Evolutionary conservation across 164 flowering plant species (phyloP).

Genomic region (Pachysandra terminalis): DNA sequence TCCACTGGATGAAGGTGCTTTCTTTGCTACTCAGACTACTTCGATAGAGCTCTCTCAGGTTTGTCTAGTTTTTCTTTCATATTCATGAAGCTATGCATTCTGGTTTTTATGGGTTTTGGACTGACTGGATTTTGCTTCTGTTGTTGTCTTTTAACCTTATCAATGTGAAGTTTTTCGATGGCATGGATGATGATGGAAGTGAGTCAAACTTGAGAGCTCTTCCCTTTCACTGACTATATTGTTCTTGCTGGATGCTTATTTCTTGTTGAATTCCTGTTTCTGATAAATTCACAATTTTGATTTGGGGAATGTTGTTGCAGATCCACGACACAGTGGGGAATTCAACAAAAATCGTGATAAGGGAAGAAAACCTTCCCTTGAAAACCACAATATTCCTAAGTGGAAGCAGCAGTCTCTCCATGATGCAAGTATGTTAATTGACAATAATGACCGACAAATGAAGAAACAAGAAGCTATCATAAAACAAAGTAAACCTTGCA

Average conservation of each 20-base stretch:
- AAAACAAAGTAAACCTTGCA: constrained; percentile 44
- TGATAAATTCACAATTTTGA: constrained; percentile 18
- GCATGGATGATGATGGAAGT: constrained; percentile 98
- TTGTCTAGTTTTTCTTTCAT: not conserved
- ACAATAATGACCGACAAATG: constrained; percentile 36
- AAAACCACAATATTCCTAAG: constrained; percentile 23
- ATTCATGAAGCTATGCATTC: too few species aligned
- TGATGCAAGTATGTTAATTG: constrained; percentile 20
- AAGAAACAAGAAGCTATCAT: constrained; percentile 32
- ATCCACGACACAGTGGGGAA: constrained; percentile 58
- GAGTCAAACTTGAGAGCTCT: constrained; percentile 35
- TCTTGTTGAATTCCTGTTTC: constrained; percentile 28
- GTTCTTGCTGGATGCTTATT: constrained; percentile 25
- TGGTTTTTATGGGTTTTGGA: not conserved
- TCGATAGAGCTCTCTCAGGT: constrained; percentile 79
- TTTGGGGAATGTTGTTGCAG: constrained; percentile 42
- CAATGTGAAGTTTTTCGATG: constrained; percentile 78
- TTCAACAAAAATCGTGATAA: constrained; percentile 41
- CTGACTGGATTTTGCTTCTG: constrained; percentile 28
- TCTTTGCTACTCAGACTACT: constrained; percentile 51
- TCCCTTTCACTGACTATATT: constrained; percentile 2
- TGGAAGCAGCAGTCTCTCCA: constrained; percentile 25
- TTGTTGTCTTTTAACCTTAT: constrained; percentile 6
- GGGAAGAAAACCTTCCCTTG: constrained; percentile 33
- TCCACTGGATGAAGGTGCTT: constrained; percentile 80